Percentiles rank a stretch among this genome's conserved stretches.
These are phyloP conservation scores for Amphibolis antarctica DNA, from an alignment of 106 monocot species.

Conservation along the genomic window DNA sequence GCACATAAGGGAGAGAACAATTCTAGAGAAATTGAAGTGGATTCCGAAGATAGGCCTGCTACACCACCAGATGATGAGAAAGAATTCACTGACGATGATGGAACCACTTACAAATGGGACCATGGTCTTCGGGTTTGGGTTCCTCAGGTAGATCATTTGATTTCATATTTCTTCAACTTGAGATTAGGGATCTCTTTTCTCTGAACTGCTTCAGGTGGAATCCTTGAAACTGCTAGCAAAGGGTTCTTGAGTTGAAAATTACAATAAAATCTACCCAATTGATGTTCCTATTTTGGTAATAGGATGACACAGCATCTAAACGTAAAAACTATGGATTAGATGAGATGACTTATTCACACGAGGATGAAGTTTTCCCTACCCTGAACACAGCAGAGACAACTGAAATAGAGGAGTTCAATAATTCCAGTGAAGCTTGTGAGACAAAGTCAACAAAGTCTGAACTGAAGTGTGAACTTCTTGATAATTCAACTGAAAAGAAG, in stretches of 20 bases:
- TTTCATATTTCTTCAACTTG: not conserved
- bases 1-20: slow-evolving; percentile 12
- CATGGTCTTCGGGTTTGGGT: slow-evolving; percentile 69
- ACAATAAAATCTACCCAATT: slow-evolving; percentile 6
- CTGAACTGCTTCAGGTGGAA: not conserved
- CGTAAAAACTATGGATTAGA: slow-evolving; percentile 39
- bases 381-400: slow-evolving; percentile 16
- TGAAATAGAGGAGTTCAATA: slow-evolving; percentile 25
- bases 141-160: slow-evolving; percentile 64
- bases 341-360: slow-evolving; percentile 69
- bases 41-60: slow-evolving; percentile 48
- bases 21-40: slow-evolving; percentile 13
- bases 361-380: slow-evolving; percentile 66
- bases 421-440: slow-evolving; percentile 24
- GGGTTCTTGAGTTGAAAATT: not conserved
- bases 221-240: not conserved
- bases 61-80: slow-evolving; percentile 90
- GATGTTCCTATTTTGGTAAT: not conserved
- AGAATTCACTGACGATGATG: slow-evolving; percentile 97
- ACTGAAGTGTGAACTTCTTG: slow-evolving; percentile 52
- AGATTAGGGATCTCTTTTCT: not conserved
- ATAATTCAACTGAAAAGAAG: slow-evolving; percentile 78
- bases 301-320: slow-evolving; percentile 35
- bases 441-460: slow-evolving; percentile 23
- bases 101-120: slow-evolving; percentile 91